Evolutionary conservation across 768 basidiomycete genomes (phyloP).

Genomic region (Kondoa subrosea): DNA sequence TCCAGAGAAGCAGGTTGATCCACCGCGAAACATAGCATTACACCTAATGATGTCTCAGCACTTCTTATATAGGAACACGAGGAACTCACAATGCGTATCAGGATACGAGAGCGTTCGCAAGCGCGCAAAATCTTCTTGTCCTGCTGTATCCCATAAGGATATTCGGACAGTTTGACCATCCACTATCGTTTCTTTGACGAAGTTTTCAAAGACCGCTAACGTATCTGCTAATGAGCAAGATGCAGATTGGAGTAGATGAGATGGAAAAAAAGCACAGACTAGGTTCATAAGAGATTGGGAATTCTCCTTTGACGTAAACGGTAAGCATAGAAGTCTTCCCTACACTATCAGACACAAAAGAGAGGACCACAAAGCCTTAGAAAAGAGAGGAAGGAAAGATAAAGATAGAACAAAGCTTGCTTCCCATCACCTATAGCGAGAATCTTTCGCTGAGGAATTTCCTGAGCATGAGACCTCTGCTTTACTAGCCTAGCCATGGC

Average conservation of each 20-base stretch:
- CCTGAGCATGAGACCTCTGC: too few relatives aligned
- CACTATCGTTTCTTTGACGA: slow-evolving; percentile 41
- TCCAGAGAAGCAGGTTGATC: slow-evolving; percentile 91
- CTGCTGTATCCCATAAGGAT: slow-evolving; percentile 93
- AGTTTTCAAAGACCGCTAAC: slow-evolving; percentile 95
- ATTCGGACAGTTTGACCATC: slow-evolving; percentile 52
- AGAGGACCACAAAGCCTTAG: too few relatives aligned
- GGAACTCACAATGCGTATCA: slow-evolving; percentile 62
- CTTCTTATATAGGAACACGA: background rate
- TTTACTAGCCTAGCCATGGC: background rate
- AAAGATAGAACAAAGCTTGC: background rate
- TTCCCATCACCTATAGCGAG: background rate
- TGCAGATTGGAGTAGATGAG: background rate
- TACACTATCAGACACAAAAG: too few relatives aligned
- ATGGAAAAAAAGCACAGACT: slow-evolving; percentile 1
- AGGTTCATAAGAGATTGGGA: slow-evolving; percentile 79
- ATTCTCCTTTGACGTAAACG: slow-evolving; percentile 78
- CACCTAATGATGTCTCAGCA: background rate
- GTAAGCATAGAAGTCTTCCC: slow-evolving; percentile 34
- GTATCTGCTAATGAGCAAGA: slow-evolving; percentile 44
- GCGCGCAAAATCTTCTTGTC: slow-evolving; percentile 89
- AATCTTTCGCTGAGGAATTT: background rate
- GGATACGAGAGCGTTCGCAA: slow-evolving; percentile 87
- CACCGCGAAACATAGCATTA: slow-evolving; percentile 92
- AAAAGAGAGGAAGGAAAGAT: background rate